Percentiles rank a stretch among this genome's conserved stretches.
These are phyloP conservation scores for Diaporthe caulivora DNA, from an alignment of 2,329 filamentous ascomycete species.

Conservation along the genomic window DNA sequence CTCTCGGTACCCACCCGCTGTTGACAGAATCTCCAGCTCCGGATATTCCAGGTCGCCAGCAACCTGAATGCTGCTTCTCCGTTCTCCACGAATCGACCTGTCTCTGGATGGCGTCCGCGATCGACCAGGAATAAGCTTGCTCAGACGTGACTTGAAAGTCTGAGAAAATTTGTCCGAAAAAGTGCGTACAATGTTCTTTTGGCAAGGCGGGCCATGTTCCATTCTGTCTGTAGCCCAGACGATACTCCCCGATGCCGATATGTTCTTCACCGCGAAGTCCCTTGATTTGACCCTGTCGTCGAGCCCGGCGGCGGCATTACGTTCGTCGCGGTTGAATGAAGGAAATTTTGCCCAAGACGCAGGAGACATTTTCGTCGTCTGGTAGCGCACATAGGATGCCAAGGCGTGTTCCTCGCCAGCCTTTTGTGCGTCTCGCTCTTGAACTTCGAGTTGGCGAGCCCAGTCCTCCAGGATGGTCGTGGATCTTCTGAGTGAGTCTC, in stretches of 20 bases:
- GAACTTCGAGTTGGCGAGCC: conserved; percentile 20
- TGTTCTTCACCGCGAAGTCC: conserved; percentile 48
- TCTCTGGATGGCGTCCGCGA: conserved; percentile 29
- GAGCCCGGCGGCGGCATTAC: conserved; percentile 43
- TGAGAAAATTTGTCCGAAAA: conserved; percentile 49
- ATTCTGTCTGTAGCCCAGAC: conserved; percentile 46
- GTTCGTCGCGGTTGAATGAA: conserved; percentile 48
- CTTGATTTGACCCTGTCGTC: conserved; percentile 45
- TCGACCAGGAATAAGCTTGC: conserved; percentile 44
- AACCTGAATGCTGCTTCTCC: conserved; percentile 37
- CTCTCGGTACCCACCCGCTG: conserved; percentile 40
- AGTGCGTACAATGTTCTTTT: conserved; percentile 41
- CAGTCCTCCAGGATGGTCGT: conserved; percentile 29
- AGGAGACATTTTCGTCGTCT: conserved; percentile 38
- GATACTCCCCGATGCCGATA: conserved; percentile 41
- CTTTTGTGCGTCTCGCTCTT: conserved; percentile 24
- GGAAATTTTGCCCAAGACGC: conserved; percentile 52
- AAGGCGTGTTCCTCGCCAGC: neutral
- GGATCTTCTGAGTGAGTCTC: conserved; percentile 24
- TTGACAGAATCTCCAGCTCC: conserved; percentile 42
- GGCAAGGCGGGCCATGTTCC: neutral
- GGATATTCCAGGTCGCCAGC: conserved; percentile 42
- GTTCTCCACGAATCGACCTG: conserved; percentile 29
- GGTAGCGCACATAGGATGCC: neutral
- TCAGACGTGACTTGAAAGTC: conserved; percentile 46